phyloP scores from a whole-genome alignment of 164 flowering plant species.

The Macadamia tetraphylla region DNA sequence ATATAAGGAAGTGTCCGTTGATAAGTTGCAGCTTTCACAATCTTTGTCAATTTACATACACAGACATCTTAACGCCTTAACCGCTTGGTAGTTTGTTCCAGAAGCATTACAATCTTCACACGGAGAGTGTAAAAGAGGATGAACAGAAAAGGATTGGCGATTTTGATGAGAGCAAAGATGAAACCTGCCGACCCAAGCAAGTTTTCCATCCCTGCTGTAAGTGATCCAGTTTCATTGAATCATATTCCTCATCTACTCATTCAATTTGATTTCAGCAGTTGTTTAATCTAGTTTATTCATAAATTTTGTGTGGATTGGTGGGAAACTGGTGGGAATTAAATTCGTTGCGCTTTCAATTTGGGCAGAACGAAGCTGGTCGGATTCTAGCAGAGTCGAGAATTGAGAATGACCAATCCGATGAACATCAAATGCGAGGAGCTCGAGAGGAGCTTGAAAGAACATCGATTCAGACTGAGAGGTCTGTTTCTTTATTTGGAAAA shows the following conservation, averaged over 20 bases:
- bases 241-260: neutral
- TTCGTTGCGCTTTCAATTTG: slow-evolving; percentile 2
- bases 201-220: slow-evolving; percentile 46
- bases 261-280: neutral
- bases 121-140: slow-evolving; percentile 3
- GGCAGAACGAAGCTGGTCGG: slow-evolving; percentile 8
- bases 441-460: slow-evolving; percentile 10
- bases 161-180: slow-evolving; percentile 75
- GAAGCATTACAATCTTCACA: no score
- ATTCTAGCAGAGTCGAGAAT: slow-evolving; percentile 1
- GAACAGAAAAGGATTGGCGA: slow-evolving; percentile 44
- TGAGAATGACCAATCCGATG: slow-evolving; percentile 2
- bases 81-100: no score
- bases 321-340: slow-evolving; percentile 25
- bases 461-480: slow-evolving; percentile 26
- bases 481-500: neutral
- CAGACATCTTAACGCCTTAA: no score
- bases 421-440: neutral
- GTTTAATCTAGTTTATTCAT: neutral
- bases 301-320: neutral
- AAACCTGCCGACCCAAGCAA: slow-evolving; percentile 35
- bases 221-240: slow-evolving; percentile 1
- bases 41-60: no score
- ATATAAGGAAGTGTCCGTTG: no score
- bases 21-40: no score